These are phyloP conservation scores for Penicillium freii DNA, from an alignment of 2,329 filamentous ascomycete genomes.

Conservation along the genomic window DNA sequence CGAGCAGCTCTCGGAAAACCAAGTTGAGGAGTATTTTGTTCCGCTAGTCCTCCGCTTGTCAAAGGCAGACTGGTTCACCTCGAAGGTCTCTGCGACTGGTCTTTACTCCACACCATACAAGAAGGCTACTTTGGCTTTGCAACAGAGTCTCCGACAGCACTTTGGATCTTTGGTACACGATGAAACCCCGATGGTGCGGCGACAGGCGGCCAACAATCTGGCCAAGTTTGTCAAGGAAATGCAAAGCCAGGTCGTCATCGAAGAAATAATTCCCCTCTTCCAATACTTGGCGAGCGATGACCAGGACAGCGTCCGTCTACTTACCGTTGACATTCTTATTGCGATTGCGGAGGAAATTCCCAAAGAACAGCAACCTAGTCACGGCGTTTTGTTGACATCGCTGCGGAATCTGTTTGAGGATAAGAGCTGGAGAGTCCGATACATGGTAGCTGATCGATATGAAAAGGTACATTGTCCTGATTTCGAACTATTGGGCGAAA, in stretches of 20 bases:
- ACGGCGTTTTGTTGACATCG: conserved; percentile 86
- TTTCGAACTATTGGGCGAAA: background rate
- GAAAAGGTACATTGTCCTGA: conserved; percentile 71
- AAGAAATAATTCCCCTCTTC: conserved; percentile 99
- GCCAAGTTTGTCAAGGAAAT: conserved; percentile 98
- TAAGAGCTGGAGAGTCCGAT: conserved; percentile 98
- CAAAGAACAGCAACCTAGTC: conserved; percentile 96
- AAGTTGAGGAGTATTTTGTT: conserved; percentile 97
- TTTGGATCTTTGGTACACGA: conserved; percentile 93
- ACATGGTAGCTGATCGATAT: conserved; percentile 98
- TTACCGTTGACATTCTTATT: conserved; percentile 95
- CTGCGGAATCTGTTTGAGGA: conserved; percentile 94
- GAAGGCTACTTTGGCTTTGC: conserved; percentile 81
- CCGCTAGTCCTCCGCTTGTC: conserved; percentile 92
- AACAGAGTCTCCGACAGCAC: conserved; percentile 87
- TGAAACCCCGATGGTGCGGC: conserved; percentile 97
- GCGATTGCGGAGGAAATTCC: conserved; percentile 95
- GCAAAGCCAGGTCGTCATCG: conserved; percentile 84
- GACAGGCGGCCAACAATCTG: conserved; percentile 93
- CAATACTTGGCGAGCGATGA: conserved; percentile 95
- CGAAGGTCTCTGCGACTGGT: conserved; percentile 95
- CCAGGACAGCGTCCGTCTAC: conserved; percentile 91
- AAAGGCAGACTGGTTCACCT: conserved; percentile 99
- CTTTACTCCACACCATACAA: conserved; percentile 92
- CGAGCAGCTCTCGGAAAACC: conserved; percentile 80